A percentile compares a stretch with the other conserved stretches of the same genome.
phyloP scores from a whole-genome alignment of 352 stramenopile species.

The Pythium coloratum region DNA sequence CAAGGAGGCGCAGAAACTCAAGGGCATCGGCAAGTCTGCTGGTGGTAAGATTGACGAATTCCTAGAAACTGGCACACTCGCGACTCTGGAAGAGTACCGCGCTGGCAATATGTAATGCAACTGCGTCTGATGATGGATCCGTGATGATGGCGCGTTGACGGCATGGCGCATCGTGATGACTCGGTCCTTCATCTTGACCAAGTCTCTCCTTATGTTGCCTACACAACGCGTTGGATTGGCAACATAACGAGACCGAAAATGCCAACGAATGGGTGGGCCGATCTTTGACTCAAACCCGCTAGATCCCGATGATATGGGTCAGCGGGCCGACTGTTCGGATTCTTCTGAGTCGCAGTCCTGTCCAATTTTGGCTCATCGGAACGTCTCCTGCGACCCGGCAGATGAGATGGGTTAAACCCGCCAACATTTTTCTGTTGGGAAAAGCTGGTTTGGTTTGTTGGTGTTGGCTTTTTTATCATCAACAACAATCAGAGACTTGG shows the following conservation, averaged over 20 bases:
- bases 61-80: slow-evolving; percentile 75
- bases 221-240: not conserved
- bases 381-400: not conserved
- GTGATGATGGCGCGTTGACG: not conserved
- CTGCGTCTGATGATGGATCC: not conserved
- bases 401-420: slow-evolving; percentile 8
- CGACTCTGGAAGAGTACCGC: slow-evolving; percentile 81
- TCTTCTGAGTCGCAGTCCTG: not conserved
- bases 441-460: slow-evolving; percentile 9
- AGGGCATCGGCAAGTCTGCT: slow-evolving; percentile 82
- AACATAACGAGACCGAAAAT: not conserved
- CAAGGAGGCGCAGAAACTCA: slow-evolving; percentile 83
- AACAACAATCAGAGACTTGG: slow-evolving; percentile 17
- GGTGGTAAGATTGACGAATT: slow-evolving; percentile 87
- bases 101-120: slow-evolving; percentile 72
- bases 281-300: not conserved
- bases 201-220: slow-evolving; percentile 1
- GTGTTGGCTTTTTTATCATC: slow-evolving; percentile 30
- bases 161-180: not conserved
- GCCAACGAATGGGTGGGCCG: not conserved
- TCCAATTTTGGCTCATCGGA: not conserved
- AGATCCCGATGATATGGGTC: not conserved
- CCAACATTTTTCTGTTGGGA: slow-evolving; percentile 6
- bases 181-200: not conserved
- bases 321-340: not conserved